Conservation (phyloP, 2,329 filamentous ascomycete genomes). For the Hypoxylon sp. region DNA sequence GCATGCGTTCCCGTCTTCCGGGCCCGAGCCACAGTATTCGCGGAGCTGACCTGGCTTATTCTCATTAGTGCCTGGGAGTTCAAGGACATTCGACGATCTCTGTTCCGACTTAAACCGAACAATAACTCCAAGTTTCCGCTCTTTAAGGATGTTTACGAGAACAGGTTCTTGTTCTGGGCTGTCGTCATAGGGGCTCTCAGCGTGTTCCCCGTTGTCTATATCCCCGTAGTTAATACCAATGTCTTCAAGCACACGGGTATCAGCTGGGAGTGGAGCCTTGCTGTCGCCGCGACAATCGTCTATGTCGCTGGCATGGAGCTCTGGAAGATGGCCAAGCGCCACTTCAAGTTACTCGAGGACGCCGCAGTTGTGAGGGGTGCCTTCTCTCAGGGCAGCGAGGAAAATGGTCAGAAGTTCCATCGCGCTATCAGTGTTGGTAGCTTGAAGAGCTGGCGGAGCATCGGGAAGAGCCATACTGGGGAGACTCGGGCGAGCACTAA, state of each 20-base stretch:
- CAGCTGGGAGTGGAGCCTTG: constrained; percentile 80
- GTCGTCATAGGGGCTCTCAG: constrained; percentile 71
- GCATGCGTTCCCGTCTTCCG: constrained; percentile 73
- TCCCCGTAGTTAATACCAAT: constrained; percentile 75
- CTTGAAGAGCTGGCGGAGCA: constrained; percentile 59
- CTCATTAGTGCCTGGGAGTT: constrained; percentile 84
- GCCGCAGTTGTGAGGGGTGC: constrained; percentile 62
- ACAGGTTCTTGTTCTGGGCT: constrained; percentile 78
- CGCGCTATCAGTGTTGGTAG: constrained; percentile 67
- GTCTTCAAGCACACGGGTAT: constrained; percentile 81
- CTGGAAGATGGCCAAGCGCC: constrained; percentile 79
- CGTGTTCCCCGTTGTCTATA: constrained; percentile 78
- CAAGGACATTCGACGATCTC: constrained; percentile 77
- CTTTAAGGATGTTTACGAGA: constrained; percentile 74
- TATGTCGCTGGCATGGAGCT: constrained; percentile 77
- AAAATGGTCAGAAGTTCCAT: constrained; percentile 59
- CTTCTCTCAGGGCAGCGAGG: constrained; percentile 67
- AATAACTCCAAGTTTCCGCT: constrained; percentile 65
- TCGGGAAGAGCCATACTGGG: constrained; percentile 51
- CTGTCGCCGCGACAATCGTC: constrained; percentile 72
- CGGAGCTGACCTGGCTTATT: constrained; percentile 79
- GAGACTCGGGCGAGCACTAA: constrained; percentile 42
- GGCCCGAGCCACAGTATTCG: constrained; percentile 79
- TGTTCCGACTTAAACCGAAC: constrained; percentile 75
- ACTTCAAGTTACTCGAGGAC: constrained; percentile 65